Evolutionary conservation across 805 yeast species (phyloP), one percentile per base, ranked within the genome.

Genomic region (Teunomyces lycoperdinae): DNA sequence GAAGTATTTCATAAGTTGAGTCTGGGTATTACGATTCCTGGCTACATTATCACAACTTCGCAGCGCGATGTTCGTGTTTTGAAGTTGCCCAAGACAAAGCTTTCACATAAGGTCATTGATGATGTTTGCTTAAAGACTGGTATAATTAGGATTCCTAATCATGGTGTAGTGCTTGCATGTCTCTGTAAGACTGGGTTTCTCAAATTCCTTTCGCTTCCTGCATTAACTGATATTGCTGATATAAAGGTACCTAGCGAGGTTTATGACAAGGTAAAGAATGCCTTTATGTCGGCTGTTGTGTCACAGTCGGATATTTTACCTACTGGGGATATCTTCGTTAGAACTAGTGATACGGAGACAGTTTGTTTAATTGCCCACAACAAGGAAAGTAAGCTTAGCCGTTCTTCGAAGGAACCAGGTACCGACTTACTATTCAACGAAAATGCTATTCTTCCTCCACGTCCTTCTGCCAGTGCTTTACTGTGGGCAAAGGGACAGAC

Each of bases 401-500:
- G 31, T 11, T 28, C 55, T 0, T 54, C 45, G 26, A 58, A 57
- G 42, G 58, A 54, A 14, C 58, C 58, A 2, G 45, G 55, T 5
- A 66, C 74, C 4, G 96, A 88, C 62, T 67, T 76, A 1, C 67
- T 94, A 31, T 91, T 85, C 68, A 85, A 87, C 58, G 85, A 80
- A 24, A 79, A 81, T 51, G 74, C 86, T 40, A 68, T 77, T 5
- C 78, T 85, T 16, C 95, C 96, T 1, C 79, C 81, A 29, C 76
- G 98, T 42, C 99, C 99, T 2, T 75, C 80, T 4, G 81, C 88
- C 5, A 81, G 89, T 32, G 79, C 94, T 0, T 71, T 87, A 39
- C 92, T 85, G 63, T 87, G 97, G 94, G 88, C 94, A 5, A 81
- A 85, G 54, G 97, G 97, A 2, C 70, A 64, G 40, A 70, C 85